Base-by-base conservation (phyloP, 768 basidiomycete genomes). In the Termitomyces sp. region DNA sequence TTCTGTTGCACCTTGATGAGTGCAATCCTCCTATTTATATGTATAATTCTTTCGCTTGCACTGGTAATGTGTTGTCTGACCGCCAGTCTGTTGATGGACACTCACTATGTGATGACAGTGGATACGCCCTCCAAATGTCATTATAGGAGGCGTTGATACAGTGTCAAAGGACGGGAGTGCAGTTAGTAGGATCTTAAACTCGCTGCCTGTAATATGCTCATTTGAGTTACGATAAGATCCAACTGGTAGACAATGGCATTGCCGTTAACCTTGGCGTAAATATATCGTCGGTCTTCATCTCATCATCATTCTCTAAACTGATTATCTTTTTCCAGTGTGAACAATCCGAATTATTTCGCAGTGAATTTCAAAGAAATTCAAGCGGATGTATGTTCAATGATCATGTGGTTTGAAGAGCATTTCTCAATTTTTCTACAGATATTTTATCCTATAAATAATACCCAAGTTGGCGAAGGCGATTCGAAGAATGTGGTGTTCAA, bases 331-430 rank as follows among this genome's bases (percentile, higher is more conserved):
- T 58, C 3, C 63, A 93, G 91, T 31, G 88, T 93, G 56, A 75
- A 75, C 67, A 94, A 94, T 66, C 92, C 91, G 31, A 93, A 93
- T 69, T 91, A 83, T 72, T 91, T 94, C 67, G 71, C 80, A 9
- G 86, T 89, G 11, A 78, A 77, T 20, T 80, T 94, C 70, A 79
- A 80, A 55, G 79, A 80, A 58, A 82, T 94, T 62, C 76, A 80
- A 46, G 87, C 86, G 4, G 71, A 86, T 42, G 88, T 88, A 69
- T 54, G 71, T 61, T 0, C 20, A 50, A 8, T 27, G 44, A 45
- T 18, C 9, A 57, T 5, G 18, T 34, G 48, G 30, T 20, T 48
- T 33, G 16, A 18, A 51, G 33, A 20, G 20, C 20, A 22, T 24
- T n/a, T 42, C 36, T 42, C 52, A 3, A 39, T 37, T 36, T 6